These are phyloP conservation scores for Gracilaria domingensis DNA, from an alignment of 23 red algal genomes.

Conservation along the genomic window DNA sequence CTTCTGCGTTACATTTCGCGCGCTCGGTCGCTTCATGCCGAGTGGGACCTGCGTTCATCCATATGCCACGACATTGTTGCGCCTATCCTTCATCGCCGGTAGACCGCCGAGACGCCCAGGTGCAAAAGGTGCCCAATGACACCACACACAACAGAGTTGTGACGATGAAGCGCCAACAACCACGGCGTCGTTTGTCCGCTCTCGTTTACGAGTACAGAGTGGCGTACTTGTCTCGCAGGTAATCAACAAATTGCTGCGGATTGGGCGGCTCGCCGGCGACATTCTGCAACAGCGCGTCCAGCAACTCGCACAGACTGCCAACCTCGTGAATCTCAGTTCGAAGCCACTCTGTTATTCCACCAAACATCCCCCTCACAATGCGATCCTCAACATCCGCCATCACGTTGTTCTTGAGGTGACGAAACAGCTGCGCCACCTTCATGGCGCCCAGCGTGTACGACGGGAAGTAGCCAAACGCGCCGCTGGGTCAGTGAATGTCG, in stretches of 20 bases:
- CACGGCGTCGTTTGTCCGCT: no score
- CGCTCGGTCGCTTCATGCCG: no score
- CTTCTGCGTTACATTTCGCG: no score
- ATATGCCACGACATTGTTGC: no score
- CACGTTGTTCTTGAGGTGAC: conserved; percentile 31
- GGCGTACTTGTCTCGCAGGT: conserved; percentile 8
- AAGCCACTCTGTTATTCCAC: conserved; percentile 64
- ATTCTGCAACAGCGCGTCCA: conserved; percentile 63
- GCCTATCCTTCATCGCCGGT: no score
- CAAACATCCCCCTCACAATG: conserved; percentile 58
- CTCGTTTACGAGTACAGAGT: no score
- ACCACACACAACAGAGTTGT: no score
- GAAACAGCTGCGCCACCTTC: conserved; percentile 68
- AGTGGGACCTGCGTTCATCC: no score
- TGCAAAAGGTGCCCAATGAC: no score
- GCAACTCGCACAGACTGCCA: conserved; percentile 58
- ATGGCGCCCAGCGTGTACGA: conserved; percentile 83
- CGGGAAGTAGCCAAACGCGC: conserved; percentile 80
- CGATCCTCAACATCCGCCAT: conserved; percentile 66
- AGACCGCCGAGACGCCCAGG: no score
- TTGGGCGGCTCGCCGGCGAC: conserved; percentile 81
- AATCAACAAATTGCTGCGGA: conserved; percentile 58
- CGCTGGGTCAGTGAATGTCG: conserved; percentile 79
- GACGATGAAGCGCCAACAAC: no score
- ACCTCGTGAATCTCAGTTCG: conserved; percentile 57